Percentiles rank a stretch among this genome's conserved stretches.
Conservation (phyloP, 192 early-diverging fungal genomes). For the Phycomyces nitens region DNA sequence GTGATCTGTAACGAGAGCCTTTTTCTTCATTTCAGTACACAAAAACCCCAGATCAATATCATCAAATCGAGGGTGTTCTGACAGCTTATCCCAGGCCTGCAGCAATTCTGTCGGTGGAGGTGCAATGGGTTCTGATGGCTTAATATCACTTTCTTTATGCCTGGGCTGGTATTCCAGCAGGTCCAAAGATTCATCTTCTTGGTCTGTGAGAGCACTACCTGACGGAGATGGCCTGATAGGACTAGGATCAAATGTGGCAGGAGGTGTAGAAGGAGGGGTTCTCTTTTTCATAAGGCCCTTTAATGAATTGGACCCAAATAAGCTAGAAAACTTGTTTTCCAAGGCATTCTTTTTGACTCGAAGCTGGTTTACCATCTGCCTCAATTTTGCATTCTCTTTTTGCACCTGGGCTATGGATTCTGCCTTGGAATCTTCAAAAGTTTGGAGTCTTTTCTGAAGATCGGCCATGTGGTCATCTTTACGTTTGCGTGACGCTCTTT, state of each 20-base stretch:
- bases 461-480: conserved; percentile 55
- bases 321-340: not conserved
- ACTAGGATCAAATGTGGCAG: not conserved
- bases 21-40: conserved; percentile 50
- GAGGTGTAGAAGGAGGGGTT: not conserved
- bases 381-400: not conserved
- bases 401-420: not conserved
- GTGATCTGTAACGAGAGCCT: conserved; percentile 33
- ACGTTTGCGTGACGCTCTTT: conserved; percentile 71
- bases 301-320: not conserved
- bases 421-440: conserved; percentile 1
- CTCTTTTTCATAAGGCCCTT: conserved; percentile 1
- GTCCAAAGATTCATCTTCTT: not conserved
- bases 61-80: conserved; percentile 53
- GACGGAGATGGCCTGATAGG: not conserved
- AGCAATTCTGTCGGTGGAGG: conserved; percentile 5
- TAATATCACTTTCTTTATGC: too few relatives aligned
- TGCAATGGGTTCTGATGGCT: not conserved
- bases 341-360: conserved; percentile 4
- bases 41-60: conserved; percentile 52
- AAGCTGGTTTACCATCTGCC: not conserved
- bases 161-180: too few relatives aligned
- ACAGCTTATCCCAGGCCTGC: conserved; percentile 50
- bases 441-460: conserved; percentile 42
- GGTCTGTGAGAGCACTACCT: not conserved